Evolutionary conservation across 306 rosid genomes (phyloP), one percentile per base, ranked within the genome.

Genomic region (Carpinus fangiana): DNA sequence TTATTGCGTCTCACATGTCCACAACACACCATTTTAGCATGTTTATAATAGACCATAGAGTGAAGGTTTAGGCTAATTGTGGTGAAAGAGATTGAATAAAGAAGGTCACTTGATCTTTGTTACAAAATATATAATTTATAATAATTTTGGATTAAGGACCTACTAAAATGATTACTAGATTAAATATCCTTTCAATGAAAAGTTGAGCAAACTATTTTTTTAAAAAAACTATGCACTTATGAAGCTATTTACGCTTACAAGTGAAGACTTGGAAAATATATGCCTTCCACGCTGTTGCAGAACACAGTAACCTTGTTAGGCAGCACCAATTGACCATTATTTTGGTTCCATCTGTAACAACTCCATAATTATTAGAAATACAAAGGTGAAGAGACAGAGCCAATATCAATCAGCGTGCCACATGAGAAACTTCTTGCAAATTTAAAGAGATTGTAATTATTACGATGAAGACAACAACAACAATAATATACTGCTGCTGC

Each of bases 251-350:
- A 72, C 36, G 81, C 99, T 93, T 91, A 96, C 99, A 80, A 82
- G 89, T 96, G 99, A 82, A 96, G 98, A 87, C 98, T 93, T 61
- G 99, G 96, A 91, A 93, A 93, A 84, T 96, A 96, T 85, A 84
- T 69, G 87, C 99, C 99, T 87, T 96, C 92, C 81, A 96, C 89
- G 48, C 91, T 89, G 75, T 96, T 93, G 93, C 98, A 93, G 82
- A 96, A 87, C 83, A 96, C 99, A 48, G 89, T 87, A 83, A 96
- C 99, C 80, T 91, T 93, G 88, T 86, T 89, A 59, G 96, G 90
- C 76, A 87, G 88, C 82, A 86, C 83, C 71, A 83, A 74, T 75
- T 87, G 93, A 60, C 84, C 93, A 48, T 83, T 77, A 80, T 79
- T 84, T 85, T 82, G 87, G 85, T 59, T 89, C 82, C 73, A 88